Conservation (phyloP, 768 basidiomycete genomes). For the Podaxis sp. region DNA sequence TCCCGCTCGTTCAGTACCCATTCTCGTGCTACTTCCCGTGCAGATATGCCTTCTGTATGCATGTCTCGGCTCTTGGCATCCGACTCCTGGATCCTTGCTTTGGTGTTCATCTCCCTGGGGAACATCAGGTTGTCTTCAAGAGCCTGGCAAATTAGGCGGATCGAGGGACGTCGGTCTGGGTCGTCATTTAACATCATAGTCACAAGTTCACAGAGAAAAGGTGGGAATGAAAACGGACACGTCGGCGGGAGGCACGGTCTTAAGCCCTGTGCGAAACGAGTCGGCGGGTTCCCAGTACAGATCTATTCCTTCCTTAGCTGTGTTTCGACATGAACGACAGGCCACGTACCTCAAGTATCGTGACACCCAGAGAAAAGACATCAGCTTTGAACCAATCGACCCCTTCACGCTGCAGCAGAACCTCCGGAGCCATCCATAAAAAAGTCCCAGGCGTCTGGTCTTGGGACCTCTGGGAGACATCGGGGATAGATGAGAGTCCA, state of each 20-base stretch:
- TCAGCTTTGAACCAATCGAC: neutral
- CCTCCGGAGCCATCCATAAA: neutral
- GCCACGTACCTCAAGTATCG: neutral
- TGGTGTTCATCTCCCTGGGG: neutral
- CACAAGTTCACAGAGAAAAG: neutral
- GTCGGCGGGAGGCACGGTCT: neutral
- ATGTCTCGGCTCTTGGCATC: neutral
- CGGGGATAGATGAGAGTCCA: neutral
- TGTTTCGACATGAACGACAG: too few relatives aligned
- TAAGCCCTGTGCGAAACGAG: neutral
- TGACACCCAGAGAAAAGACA: neutral
- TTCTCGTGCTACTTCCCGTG: neutral
- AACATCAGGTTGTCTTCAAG: neutral
- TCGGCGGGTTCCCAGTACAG: neutral
- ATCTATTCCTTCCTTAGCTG: neutral
- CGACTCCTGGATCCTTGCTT: neutral
- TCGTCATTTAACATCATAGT: neutral
- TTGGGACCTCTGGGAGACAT: neutral
- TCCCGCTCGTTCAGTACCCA: neutral
- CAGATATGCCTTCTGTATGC: neutral
- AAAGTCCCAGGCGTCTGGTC: neutral
- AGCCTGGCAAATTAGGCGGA: neutral
- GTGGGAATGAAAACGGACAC: neutral
- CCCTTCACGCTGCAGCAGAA: neutral
- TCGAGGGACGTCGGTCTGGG: neutral